Conservation (phyloP, 108 stramenopile species). For the Cylindrotheca fusiformis region DNA sequence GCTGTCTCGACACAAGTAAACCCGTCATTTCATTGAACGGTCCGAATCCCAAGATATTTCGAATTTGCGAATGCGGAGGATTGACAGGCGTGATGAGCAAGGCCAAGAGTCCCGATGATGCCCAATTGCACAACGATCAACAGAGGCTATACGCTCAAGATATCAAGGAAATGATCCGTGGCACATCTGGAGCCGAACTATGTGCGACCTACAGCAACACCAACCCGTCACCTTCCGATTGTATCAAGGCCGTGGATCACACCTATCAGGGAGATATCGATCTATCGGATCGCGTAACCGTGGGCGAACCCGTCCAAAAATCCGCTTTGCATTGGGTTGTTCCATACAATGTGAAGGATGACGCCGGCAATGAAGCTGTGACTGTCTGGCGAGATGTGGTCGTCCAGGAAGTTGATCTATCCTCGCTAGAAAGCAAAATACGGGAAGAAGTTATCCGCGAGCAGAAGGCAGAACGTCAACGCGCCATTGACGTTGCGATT, state of each 20-base stretch:
- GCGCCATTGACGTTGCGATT: constrained; percentile 47
- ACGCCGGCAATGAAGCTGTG: constrained; percentile 74
- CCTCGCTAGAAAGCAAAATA: constrained; percentile 56
- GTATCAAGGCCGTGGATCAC: constrained; percentile 69
- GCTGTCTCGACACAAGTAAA: constrained; percentile 80
- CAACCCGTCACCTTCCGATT: constrained; percentile 57
- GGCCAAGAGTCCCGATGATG: constrained; percentile 25
- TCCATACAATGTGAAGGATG: constrained; percentile 85
- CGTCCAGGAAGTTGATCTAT: constrained; percentile 78
- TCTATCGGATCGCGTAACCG: constrained; percentile 53
- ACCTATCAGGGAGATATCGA: constrained; percentile 75
- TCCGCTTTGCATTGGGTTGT: constrained; percentile 70
- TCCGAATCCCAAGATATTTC: constrained; percentile 83
- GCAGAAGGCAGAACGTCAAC: constrained; percentile 34
- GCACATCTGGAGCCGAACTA: constrained; percentile 77
- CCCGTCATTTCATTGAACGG: constrained; percentile 76
- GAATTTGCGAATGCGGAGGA: constrained; percentile 59
- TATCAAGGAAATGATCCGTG: constrained; percentile 61
- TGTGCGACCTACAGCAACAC: constrained; percentile 63
- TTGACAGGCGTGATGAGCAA: constrained; percentile 55
- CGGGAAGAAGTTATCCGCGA: constrained; percentile 36
- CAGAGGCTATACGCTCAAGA: constrained; percentile 61
- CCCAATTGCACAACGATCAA: constrained; percentile 35
- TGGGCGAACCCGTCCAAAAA: constrained; percentile 75
- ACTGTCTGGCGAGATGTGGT: constrained; percentile 77